Base-by-base conservation (phyloP, 2,329 filamentous ascomycete species). In the Aschersonia sp. region DNA sequence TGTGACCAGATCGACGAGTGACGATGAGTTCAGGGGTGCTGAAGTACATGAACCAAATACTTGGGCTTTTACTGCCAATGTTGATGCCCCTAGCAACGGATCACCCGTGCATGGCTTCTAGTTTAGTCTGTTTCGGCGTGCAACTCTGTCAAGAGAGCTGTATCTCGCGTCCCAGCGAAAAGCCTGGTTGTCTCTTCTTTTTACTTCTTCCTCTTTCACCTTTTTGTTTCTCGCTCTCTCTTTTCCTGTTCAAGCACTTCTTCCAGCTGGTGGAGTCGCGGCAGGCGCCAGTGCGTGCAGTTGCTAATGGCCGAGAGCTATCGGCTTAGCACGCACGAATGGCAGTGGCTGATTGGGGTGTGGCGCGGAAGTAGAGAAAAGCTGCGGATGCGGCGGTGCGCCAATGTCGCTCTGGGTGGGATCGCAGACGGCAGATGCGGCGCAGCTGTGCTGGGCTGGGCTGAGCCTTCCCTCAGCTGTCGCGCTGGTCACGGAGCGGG, bases 401-500 rank as follows among this genome's bases (percentile, higher is more conserved):
- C 22, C 8, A 12, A 29, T 22, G 22, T 22, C 22, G 22, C 22
- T 22, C 22, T 22, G 22, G 22, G 22, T 22, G 22, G 22, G 22
- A 22, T 22, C 22, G 35, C 35, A 37, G 35, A 37, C 8, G 35
- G 35, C 35, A 37, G 35, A 37, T 37, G 44, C 14, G 43, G 44
- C 41, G 48, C 35, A 37, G 35, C 4, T 14, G 40, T 11, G 40
- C 40, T 42, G 40, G 22, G 40, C 41, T 42, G 44, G 37, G 44
- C 37, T 49, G 49, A 22, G 32, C 42, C 14, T 11, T 31, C 30
- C 46, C 42, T 44, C 46, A 44, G 43, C 45, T 22, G 22, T 22
- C 22, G 22, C 22, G 22, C 22, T 47, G 47, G 44, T 51, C 53
- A 55, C 54, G 55, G 54, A 56, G 54, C 54, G 54, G 56, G 54